Evolutionary conservation across 2,329 filamentous ascomycete species (phyloP).

Genomic region (Colletotrichum nymphaeae): DNA sequence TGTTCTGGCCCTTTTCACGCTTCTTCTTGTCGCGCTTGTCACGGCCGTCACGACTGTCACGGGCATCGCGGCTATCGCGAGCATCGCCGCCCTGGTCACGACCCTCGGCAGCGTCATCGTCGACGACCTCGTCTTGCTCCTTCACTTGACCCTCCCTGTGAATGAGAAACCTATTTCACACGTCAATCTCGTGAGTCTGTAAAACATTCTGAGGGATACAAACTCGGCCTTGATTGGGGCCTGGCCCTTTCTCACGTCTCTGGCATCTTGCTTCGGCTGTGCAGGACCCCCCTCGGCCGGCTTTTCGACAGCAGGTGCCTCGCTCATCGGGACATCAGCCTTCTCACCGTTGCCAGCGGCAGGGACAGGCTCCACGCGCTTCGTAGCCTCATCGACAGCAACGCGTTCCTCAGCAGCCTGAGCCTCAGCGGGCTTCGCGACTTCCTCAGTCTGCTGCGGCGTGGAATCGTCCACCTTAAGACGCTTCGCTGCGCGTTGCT

Average conservation of each 20-base stretch:
- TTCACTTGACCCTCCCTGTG: constrained; percentile 54
- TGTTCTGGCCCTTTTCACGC: constrained; percentile 76
- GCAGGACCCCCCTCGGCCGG: not conserved
- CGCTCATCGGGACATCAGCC: constrained; percentile 28
- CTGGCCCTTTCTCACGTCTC: constrained; percentile 40
- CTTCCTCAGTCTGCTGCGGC: not conserved
- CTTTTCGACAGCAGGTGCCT: constrained; percentile 2
- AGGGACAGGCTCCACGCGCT: constrained; percentile 18
- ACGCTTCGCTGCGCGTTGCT: constrained; percentile 39
- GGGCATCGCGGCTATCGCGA: constrained; percentile 64
- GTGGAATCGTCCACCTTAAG: constrained; percentile 37
- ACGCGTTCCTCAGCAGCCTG: constrained; percentile 17
- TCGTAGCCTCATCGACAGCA: constrained; percentile 25
- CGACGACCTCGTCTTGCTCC: constrained; percentile 62
- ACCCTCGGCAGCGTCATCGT: constrained; percentile 63
- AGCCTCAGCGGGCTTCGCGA: not conserved
- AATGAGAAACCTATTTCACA: constrained; percentile 46
- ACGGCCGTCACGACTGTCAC: constrained; percentile 47
- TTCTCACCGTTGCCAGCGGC: constrained; percentile 22
- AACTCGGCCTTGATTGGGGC: constrained; percentile 53
- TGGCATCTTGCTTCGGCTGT: constrained; percentile 32
- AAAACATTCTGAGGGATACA: constrained; percentile 25
- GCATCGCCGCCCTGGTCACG: constrained; percentile 54
- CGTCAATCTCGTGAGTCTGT: constrained; percentile 1
- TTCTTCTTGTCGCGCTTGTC: constrained; percentile 57